Evolutionary conservation across 2,329 filamentous ascomycete species (phyloP).

Genomic region (Stemphylium beticola): DNA sequence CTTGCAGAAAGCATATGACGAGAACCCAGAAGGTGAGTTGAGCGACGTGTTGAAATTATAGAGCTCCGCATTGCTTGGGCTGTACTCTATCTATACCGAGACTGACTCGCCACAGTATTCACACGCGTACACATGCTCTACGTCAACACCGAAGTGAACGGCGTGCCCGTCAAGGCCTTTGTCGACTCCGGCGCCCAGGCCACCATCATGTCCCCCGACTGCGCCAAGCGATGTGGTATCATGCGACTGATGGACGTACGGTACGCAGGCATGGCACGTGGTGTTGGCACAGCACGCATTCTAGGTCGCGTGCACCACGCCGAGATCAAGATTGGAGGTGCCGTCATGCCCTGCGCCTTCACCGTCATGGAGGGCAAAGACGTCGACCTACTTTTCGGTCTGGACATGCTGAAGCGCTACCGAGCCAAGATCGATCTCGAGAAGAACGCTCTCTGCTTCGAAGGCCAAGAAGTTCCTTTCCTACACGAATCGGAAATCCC

Average conservation of each 20-base stretch:
- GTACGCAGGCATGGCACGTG: conserved; percentile 88
- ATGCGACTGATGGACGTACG: conserved; percentile 94
- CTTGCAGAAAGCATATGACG: conserved; percentile 92
- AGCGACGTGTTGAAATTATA: not conserved
- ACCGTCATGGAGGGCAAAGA: conserved; percentile 99
- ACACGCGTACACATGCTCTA: conserved; percentile 96
- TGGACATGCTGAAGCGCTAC: conserved; percentile 97
- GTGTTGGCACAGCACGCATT: conserved; percentile 93
- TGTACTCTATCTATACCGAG: too few relatives aligned
- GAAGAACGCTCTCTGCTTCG: conserved; percentile 84
- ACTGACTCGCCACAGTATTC: conserved; percentile 69
- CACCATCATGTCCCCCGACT: conserved; percentile 97
- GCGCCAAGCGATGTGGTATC: conserved; percentile 90
- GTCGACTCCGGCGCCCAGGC: conserved; percentile 97
- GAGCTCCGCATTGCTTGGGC: not conserved
- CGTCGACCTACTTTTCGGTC: conserved; percentile 87
- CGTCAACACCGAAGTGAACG: conserved; percentile 93
- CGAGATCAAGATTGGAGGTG: conserved; percentile 87
- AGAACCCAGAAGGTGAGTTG: conserved; percentile 87
- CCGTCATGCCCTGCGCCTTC: conserved; percentile 91
- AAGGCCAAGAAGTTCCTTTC: conserved; percentile 86
- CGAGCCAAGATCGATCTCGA: conserved; percentile 90
- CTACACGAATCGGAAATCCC: conserved; percentile 93
- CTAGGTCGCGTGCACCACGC: conserved; percentile 94
- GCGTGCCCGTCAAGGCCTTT: conserved; percentile 88